Base-by-base conservation (phyloP, 371 early-diverging fungal genomes). In the Syncephalastrum sp. region DNA sequence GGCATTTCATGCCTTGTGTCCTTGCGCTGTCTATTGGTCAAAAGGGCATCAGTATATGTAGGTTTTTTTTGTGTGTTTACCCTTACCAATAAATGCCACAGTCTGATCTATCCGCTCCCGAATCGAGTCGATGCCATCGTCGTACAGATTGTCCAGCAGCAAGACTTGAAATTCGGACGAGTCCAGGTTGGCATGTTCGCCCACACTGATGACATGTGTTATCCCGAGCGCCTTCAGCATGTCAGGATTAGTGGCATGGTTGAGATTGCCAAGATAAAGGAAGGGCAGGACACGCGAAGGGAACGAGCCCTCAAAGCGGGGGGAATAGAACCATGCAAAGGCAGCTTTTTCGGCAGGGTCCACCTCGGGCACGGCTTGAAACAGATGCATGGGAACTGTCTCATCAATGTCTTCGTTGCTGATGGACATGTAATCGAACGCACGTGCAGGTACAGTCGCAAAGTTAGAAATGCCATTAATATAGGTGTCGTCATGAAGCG, bases 41-140 rank as follows among this genome's bases (percentile, higher is more conserved):
- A 57, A 16, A 14, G 17, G 2, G n/a, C 5, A 16, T 16, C 1
- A 33, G 41, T 29, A 4, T 5, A 38, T 17, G 6, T 24, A 52
- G n/a, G 0, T 27, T 33, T 33, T 5, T 12, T 12, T 33, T 12
- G 38, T 21, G 21, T n/a, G 38, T 0, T 2, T 3, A 33, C 0
- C 12, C 70, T 76, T 77, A 84, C 87, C 87, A 46, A 87, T 69
- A 66, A 84, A 85, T 13, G 57, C 54, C 24, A 82, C 69, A 14
- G 82, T 78, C 7, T 69, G 51, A 19, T 82, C 77, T 19, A 84
- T 59, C 50, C 82, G 69, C 21, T 56, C 65, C 57, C 76, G 74
- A 13, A 87, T 67, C 0, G 84, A 76, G 63, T 85, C 84, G 41
- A 85, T 83, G 14, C 87, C 87, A 61, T 87, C 83, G 49, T 87